Evolutionary conservation across 106 monocot genomes (phyloP).

Genomic region (Acanthochlamys bracteata): DNA sequence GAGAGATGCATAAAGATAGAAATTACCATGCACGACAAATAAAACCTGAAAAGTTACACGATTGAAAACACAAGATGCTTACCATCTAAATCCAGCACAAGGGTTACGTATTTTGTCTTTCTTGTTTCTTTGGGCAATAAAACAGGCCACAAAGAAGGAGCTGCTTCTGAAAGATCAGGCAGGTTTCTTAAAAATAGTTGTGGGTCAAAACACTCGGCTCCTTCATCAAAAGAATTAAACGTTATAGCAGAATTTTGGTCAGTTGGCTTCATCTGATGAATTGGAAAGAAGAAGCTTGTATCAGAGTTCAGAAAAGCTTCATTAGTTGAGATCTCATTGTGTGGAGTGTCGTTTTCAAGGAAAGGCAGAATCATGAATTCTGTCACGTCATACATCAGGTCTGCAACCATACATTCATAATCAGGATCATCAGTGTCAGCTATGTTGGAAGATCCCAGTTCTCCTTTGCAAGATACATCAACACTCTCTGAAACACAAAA

Average conservation of each 20-base stretch:
- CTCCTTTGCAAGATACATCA: slow-evolving; percentile 32
- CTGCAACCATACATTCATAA: slow-evolving; percentile 24
- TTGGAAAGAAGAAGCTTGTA: slow-evolving; percentile 37
- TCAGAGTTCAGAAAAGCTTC: slow-evolving; percentile 25
- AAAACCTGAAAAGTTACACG: too few species aligned
- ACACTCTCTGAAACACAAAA: slow-evolving; percentile 34
- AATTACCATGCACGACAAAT: too few species aligned
- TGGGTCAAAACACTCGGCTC: slow-evolving; percentile 34
- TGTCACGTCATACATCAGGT: slow-evolving; percentile 37
- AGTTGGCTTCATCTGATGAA: slow-evolving; percentile 35
- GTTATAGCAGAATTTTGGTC: slow-evolving; percentile 26
- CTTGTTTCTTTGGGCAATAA: slow-evolving; percentile 22
- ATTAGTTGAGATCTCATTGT: slow-evolving; percentile 18
- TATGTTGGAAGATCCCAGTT: slow-evolving; percentile 37
- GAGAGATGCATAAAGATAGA: too few species aligned
- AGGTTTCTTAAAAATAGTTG: slow-evolving; percentile 37
- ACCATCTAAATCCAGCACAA: slow-evolving; percentile 95
- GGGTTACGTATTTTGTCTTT: slow-evolving; percentile 46
- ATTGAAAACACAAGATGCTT: slow-evolving; percentile 9
- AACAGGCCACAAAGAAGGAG: slow-evolving; percentile 25
- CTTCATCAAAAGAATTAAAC: slow-evolving; percentile 18
- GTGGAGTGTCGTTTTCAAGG: slow-evolving; percentile 17
- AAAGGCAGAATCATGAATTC: slow-evolving; percentile 45
- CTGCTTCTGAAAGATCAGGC: slow-evolving; percentile 41
- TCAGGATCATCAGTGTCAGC: slow-evolving; percentile 12